phyloP scores from a whole-genome alignment of 805 yeast species.

The Kodamaea laetipori region DNA sequence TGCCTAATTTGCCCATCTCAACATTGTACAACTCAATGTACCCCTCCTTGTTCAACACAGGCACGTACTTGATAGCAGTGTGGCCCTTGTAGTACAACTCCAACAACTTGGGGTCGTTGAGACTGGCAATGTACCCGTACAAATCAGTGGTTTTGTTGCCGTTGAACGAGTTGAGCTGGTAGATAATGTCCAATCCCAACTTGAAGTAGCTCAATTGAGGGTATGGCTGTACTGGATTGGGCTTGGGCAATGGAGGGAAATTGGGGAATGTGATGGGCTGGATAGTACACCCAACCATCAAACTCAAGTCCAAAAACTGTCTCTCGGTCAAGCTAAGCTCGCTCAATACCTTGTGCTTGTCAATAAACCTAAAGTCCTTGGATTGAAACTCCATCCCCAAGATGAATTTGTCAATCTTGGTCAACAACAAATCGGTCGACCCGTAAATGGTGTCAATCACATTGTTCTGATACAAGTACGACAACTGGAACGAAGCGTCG shows the following conservation, averaged over 20 bases:
- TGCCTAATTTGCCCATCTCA: constrained; percentile 42
- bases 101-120: constrained; percentile 48
- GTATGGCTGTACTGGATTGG: constrained; percentile 41
- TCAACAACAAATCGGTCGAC: constrained; percentile 75
- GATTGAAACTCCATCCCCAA: constrained; percentile 67
- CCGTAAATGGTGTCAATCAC: constrained; percentile 79
- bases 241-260: constrained; percentile 49
- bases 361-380: constrained; percentile 68
- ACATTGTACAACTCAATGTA: constrained; percentile 57
- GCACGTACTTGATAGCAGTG: constrained; percentile 68
- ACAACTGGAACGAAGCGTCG: constrained; percentile 75
- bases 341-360: constrained; percentile 54
- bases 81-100: constrained; percentile 66
- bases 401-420: constrained; percentile 68
- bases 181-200: constrained; percentile 41
- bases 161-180: constrained; percentile 33
- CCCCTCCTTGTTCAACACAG: constrained; percentile 71
- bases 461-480: constrained; percentile 60
- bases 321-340: constrained; percentile 63
- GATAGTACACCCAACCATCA: constrained; percentile 76
- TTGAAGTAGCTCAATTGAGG: constrained; percentile 44
- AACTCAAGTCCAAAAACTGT: constrained; percentile 73
- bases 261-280: constrained; percentile 65
- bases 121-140: constrained; percentile 49
- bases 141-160: constrained; percentile 30